A percentile compares a stretch with the other conserved stretches of the same genome.
Conservation (phyloP, 768 basidiomycete species). For the Dendrothele bispora region DNA sequence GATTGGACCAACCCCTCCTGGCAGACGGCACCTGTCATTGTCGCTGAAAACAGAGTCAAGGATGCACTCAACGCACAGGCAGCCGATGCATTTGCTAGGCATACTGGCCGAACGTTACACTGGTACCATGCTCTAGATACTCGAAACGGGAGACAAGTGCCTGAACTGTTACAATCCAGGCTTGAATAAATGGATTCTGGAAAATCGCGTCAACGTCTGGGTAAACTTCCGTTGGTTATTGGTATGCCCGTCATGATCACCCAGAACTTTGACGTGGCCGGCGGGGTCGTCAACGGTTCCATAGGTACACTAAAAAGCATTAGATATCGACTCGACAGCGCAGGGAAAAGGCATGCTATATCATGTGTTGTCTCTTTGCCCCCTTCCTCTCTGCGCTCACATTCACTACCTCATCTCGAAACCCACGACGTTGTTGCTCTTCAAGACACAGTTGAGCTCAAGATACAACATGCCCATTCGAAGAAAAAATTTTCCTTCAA, state of each 20-base stretch:
- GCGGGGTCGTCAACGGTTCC: slow-evolving; percentile 25
- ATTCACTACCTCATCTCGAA: slow-evolving; percentile 10
- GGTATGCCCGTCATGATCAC: slow-evolving; percentile 28
- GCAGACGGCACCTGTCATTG: slow-evolving; percentile 18
- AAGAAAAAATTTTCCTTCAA: slow-evolving; percentile 6
- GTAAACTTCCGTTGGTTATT: slow-evolving; percentile 20
- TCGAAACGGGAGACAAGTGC: background rate
- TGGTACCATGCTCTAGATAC: slow-evolving; percentile 18
- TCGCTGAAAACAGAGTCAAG: slow-evolving; percentile 19
- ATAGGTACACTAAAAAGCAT: slow-evolving; percentile 11
- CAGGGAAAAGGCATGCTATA: slow-evolving; percentile 9
- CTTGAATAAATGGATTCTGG: slow-evolving; percentile 8
- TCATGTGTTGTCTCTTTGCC: slow-evolving; percentile 16
- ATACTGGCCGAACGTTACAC: background rate
- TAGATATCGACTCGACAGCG: slow-evolving; percentile 11
- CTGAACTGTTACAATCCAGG: background rate
- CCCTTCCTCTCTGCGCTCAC: background rate
- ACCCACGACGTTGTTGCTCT: slow-evolving; percentile 13
- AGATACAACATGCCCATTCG: slow-evolving; percentile 10
- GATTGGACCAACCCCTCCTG: slow-evolving; percentile 5
- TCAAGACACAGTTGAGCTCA: slow-evolving; percentile 7
- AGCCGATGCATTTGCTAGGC: slow-evolving; percentile 9
- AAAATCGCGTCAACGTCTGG: slow-evolving; percentile 13
- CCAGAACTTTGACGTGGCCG: slow-evolving; percentile 23
- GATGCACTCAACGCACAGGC: slow-evolving; percentile 21